These are phyloP conservation scores for Volvariella surrecta DNA, from an alignment of 1,284 basidiomycete species.

Conservation along the genomic window DNA sequence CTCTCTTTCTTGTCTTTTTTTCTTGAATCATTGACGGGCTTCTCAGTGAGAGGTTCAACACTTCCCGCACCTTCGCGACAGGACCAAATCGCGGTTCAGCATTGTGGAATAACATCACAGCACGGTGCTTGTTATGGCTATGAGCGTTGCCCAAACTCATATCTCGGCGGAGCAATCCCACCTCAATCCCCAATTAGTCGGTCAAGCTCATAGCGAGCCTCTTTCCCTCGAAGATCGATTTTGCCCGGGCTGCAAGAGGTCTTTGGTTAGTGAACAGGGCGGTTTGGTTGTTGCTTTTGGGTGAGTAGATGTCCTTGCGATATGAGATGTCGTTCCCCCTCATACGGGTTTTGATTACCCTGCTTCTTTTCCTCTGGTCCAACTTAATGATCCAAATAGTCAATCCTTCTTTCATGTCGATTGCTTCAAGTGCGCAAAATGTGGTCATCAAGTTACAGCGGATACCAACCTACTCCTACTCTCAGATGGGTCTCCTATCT, in stretches of 20 bases:
- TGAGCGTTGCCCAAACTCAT: too few relatives aligned
- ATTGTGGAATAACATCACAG: too few relatives aligned
- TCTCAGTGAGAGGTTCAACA: too few relatives aligned
- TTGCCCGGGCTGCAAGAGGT: conserved; percentile 81
- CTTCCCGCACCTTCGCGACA: too few relatives aligned
- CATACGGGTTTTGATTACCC: conserved; percentile 6
- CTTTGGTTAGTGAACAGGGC: conserved; percentile 78
- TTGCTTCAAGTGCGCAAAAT: conserved; percentile 83
- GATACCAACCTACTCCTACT: conserved; percentile 95
- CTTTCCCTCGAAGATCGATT: conserved; percentile 45
- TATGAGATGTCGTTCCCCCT: conserved; percentile 8
- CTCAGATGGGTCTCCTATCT: conserved; percentile 95
- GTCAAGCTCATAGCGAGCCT: background rate
- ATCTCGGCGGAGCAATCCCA: too few relatives aligned
- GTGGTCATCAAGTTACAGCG: conserved; percentile 71
- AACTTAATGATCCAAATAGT: conserved; percentile 27
- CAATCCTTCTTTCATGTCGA: conserved; percentile 80
- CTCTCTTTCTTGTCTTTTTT: too few relatives aligned
- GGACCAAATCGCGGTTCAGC: too few relatives aligned
- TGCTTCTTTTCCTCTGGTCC: conserved; percentile 6
- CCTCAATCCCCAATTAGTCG: too few relatives aligned
- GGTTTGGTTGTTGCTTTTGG: conserved; percentile 90
- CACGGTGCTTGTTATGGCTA: too few relatives aligned
- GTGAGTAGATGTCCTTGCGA: conserved; percentile 29
- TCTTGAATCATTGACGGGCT: too few relatives aligned